These are phyloP conservation scores for Hippophae tibetana DNA, from an alignment of 306 rosid species.

Conservation along the genomic window DNA sequence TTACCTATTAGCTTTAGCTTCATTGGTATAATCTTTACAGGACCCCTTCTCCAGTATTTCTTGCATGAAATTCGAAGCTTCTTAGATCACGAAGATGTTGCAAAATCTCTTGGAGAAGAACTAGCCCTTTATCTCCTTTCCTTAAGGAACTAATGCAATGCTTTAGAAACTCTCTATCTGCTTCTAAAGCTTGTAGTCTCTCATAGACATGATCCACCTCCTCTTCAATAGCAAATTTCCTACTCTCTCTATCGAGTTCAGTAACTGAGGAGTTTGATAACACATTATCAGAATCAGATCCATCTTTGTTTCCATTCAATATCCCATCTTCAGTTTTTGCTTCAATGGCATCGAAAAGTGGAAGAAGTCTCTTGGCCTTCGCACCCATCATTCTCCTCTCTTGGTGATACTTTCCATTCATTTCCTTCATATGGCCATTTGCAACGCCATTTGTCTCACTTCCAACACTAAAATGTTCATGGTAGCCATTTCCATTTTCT, in stretches of 20 bases:
- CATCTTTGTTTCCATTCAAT: conserved; percentile 46
- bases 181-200: conserved; percentile 81
- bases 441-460: conserved; percentile 36
- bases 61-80: conserved; percentile 59
- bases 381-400: conserved; percentile 38
- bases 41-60: conserved; percentile 41
- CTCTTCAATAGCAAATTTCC: conserved; percentile 41
- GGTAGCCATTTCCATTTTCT: conserved; percentile 70
- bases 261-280: conserved; percentile 25
- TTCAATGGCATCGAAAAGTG: conserved; percentile 58
- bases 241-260: conserved; percentile 35
- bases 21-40: conserved; percentile 16
- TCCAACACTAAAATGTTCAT: conserved; percentile 28
- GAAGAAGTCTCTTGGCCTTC: conserved; percentile 65
- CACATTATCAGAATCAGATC: conserved; percentile 21
- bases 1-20: conserved; percentile 31
- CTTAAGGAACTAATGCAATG: conserved; percentile 77
- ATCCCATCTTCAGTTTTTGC: conserved; percentile 44
- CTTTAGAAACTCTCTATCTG: conserved; percentile 88
- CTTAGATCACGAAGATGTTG: conserved; percentile 94
- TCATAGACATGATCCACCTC: conserved; percentile 77
- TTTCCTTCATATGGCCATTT: conserved; percentile 56
- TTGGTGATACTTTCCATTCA: conserved; percentile 53
- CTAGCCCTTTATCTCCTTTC: conserved; percentile 83
- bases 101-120: conserved; percentile 83